Evolutionary conservation across 2,329 filamentous ascomycete genomes (phyloP).

Genomic region (Diaporthe citri): DNA sequence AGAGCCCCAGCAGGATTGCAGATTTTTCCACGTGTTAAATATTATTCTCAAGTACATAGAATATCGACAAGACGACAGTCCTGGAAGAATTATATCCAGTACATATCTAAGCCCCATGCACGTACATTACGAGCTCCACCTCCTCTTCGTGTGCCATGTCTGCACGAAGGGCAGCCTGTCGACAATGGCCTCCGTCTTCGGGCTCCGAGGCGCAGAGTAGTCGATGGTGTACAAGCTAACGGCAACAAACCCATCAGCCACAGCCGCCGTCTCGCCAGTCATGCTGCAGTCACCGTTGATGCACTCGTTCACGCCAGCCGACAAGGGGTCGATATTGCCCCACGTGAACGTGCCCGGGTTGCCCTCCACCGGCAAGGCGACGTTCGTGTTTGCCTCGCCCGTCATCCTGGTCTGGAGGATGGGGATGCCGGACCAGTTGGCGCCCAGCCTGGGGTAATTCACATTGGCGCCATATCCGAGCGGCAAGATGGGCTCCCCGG

Average conservation of each 20-base stretch:
- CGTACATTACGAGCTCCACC: background rate
- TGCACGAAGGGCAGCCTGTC: constrained; percentile 9
- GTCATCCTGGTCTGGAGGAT: constrained; percentile 62
- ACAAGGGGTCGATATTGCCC: constrained; percentile 52
- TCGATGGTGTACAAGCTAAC: constrained; percentile 64
- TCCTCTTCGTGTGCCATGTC: background rate
- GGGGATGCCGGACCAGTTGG: constrained; percentile 54
- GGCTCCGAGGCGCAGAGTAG: constrained; percentile 57
- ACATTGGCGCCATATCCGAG: constrained; percentile 65
- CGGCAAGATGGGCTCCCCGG: constrained; percentile 54
- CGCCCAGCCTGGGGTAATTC: constrained; percentile 61
- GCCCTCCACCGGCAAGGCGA: constrained; percentile 56
- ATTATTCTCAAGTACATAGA: background rate
- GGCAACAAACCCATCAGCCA: constrained; percentile 56
- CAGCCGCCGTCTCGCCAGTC: constrained; percentile 63
- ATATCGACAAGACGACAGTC: too few relatives aligned
- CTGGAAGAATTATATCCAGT: too few relatives aligned
- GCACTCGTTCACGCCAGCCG: constrained; percentile 59
- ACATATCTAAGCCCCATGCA: too few relatives aligned
- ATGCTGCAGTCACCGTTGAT: constrained; percentile 65
- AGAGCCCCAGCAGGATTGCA: too few relatives aligned
- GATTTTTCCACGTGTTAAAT: too few relatives aligned
- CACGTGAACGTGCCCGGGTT: constrained; percentile 58
- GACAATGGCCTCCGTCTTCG: background rate
- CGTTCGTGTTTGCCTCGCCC: constrained; percentile 61